Base-by-base conservation (phyloP, 352 stramenopile species). In the Globisporangium lucens region DNA sequence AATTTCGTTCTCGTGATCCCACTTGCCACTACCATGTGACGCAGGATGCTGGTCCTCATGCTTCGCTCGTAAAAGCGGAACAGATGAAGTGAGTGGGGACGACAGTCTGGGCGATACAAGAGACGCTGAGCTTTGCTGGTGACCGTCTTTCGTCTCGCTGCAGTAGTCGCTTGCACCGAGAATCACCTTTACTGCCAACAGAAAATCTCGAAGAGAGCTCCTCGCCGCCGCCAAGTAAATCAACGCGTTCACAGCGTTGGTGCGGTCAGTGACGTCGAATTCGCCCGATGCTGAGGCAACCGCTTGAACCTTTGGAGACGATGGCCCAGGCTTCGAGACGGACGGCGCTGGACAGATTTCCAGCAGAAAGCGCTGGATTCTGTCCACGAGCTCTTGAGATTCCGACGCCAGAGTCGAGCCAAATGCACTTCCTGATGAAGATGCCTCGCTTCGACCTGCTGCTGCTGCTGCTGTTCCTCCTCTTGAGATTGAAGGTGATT, bases 161-260 rank as follows among this genome's bases (percentile, higher is more conserved):
- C 27, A 38, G 36, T 38, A 22, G n/a, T 85, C 68, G 5, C 57
- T 69, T 6, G 74, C 70, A 3, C 83, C 80, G 22, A 93, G 62
- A 49, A 94, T 66, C 6, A 94, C 75, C 36, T 69, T 69, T 0
- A 94, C 10, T 3, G 84, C 76, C 12, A 85, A 24, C 4, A 94
- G 67, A 12, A 91, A 88, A 52, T 90, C 83, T 1, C 74, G 67
- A 3, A 91, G 58, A 0, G 83, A 89, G 10, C 74, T 80, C 0
- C 72, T 79, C 0, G 83, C 83, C 0, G 72, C 78, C 15, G 84
- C 84, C 1, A 94, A 69, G 38, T 79, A 74, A 47, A 91, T 66
- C 12, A 94, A 66, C 0, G 73, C 75, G 58, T 83, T 84, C 17
- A 89, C 68, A 7, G 84, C 84, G 33, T 76, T 74, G 0, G 83